These are phyloP conservation scores for Williopsis jadinii DNA, from an alignment of 1,139 yeast genomes.

Conservation along the genomic window DNA sequence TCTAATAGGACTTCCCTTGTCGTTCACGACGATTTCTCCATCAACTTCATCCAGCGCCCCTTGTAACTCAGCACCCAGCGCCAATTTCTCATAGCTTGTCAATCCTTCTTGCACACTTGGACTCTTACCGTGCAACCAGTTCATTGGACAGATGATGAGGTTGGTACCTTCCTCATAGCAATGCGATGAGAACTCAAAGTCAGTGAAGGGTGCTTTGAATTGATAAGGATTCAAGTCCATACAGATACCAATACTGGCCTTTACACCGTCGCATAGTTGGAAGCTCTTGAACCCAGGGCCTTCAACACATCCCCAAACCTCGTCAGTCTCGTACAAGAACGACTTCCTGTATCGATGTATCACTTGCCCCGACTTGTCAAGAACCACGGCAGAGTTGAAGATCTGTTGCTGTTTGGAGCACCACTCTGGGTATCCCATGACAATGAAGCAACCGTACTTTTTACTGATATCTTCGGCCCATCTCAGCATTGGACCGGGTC, in stretches of 20 bases:
- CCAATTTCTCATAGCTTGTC: slow-evolving; percentile 13
- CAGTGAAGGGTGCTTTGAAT: slow-evolving; percentile 70
- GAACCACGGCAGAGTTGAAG: slow-evolving; percentile 69
- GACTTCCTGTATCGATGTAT: slow-evolving; percentile 70
- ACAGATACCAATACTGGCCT: slow-evolving; percentile 75
- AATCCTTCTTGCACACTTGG: slow-evolving; percentile 28
- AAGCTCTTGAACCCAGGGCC: slow-evolving; percentile 38
- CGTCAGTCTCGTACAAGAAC: slow-evolving; percentile 74
- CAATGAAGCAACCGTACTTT: slow-evolving; percentile 53
- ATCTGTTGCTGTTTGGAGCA: slow-evolving; percentile 26
- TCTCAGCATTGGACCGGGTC: slow-evolving; percentile 38
- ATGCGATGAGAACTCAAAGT: slow-evolving; percentile 61
- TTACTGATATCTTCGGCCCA: slow-evolving; percentile 54
- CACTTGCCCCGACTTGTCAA: slow-evolving; percentile 50
- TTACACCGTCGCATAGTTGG: slow-evolving; percentile 23
- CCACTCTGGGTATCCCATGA: slow-evolving; percentile 77
- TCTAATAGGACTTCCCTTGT: not conserved
- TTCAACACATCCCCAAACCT: slow-evolving; percentile 72
- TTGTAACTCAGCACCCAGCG: slow-evolving; percentile 14
- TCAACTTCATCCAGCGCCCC: slow-evolving; percentile 11
- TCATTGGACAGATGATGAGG: slow-evolving; percentile 74
- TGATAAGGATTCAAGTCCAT: slow-evolving; percentile 91
- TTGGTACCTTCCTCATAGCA: slow-evolving; percentile 43
- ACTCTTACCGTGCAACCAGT: slow-evolving; percentile 67
- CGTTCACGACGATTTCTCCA: slow-evolving; percentile 12